Base-by-base conservation (phyloP, 176 grass and related monocot genomes). In the Carex scoparia region DNA sequence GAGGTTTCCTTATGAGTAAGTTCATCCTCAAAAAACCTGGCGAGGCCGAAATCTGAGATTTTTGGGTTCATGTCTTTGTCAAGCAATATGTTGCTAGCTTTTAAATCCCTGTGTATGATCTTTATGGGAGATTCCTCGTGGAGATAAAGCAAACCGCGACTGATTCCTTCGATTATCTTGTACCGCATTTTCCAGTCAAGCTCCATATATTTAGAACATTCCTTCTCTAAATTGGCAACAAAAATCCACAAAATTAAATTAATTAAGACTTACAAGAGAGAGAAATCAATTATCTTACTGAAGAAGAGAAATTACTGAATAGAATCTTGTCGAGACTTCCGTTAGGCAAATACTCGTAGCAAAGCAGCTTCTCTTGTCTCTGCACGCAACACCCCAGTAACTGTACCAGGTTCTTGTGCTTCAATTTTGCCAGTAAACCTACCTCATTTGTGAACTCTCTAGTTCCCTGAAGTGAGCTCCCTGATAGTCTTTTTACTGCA, bases 31-130 rank as follows among this genome's bases (percentile, higher is more conserved):
- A 71, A 84, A 38, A 84, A 58, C 38, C 69, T 60, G 8, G 82
- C 82, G 54, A 84, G 65, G 11, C 82, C 82, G 57, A 84, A 84
- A 58, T 84, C 82, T 33, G 82, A 84, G 18, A 84, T 84, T 37
- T 84, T 84, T 15, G 82, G 82, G 64, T 84, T 84, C 82, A 84
- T 84, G 13, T 74, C 3, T 32, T 55, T 84, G 48, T 84, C 82
- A 28, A 84, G 37, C 65, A 84, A 73, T 18, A 84, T 19, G 15
- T 84, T 84, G 66, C 82, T 84, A 1, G 40, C 82, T 73, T 84
- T 84, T 23, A 84, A 56, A 56, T 84, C 82, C 48, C 82, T 84
- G 30, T 84, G 82, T 33, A 84, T 69, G 42, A 84, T 71, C 65
- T 84, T 84, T 5, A 84, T 4, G 10, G 33, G 82, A 10, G 82